These are phyloP conservation scores for Paramecium sonneborni DNA, from an alignment of 73 alveolate genomes.

Conservation along the genomic window DNA sequence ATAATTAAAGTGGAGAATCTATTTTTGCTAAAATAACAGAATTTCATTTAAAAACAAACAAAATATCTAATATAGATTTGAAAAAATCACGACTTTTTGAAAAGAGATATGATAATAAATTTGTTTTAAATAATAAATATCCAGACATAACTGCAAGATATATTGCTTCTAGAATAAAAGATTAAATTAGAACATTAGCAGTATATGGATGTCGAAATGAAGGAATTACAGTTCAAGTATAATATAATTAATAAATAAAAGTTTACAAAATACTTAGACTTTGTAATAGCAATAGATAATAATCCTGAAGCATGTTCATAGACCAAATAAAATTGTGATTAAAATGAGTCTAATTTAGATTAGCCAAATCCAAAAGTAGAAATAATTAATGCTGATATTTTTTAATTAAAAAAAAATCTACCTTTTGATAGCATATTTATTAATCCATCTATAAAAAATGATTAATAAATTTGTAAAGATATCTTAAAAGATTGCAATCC, in stretches of 20 bases:
- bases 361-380: background rate
- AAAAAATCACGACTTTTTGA: background rate
- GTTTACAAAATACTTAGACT: slow-evolving; percentile 35
- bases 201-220: slow-evolving; percentile 42
- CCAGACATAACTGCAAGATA: background rate
- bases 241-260: background rate
- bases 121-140: background rate
- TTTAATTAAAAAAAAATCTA: background rate
- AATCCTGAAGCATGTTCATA: background rate
- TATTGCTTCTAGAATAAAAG: slow-evolving; percentile 12
- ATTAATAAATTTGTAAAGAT: background rate
- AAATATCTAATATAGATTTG: background rate
- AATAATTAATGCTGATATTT: slow-evolving; percentile 4
- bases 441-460: background rate
- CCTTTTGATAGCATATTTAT: background rate
- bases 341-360: background rate
- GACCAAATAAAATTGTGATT: background rate
- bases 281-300: slow-evolving; percentile 12
- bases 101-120: background rate
- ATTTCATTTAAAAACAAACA: background rate
- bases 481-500: background rate
- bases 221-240: slow-evolving; percentile 17
- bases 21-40: background rate
- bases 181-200: background rate
- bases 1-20: background rate